Base-by-base conservation (phyloP, 257 asterid genomes). In the Solanum rostratum region DNA sequence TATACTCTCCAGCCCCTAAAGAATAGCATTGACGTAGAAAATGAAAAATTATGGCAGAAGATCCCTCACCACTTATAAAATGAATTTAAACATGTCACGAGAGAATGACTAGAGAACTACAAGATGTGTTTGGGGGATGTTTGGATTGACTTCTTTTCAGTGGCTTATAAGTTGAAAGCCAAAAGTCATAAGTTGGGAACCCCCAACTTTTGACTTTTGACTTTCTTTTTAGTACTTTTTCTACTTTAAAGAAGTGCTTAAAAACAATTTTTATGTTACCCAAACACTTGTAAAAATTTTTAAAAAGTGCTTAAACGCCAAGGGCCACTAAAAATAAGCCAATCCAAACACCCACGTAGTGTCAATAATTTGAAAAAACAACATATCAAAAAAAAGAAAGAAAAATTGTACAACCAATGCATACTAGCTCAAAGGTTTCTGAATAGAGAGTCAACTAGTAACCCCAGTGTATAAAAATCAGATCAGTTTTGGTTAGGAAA, bases 1-100 rank as follows among this genome's bases (percentile, higher is more conserved):
- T 94, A 96, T 19, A 94, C 98, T 88, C 99, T 91, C 98, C 97
- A 96, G 6, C 98, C 98, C 94, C 99, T 96, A 79, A 10, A 49
- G n/a, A 45, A 27, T 27, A 9, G 6, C 8, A 16, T 71, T 0
- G 33, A 71, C 29, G 13, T 7, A 8, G 39, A 76, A 76, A 24
- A 76, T 16, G 45, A 50, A 2, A 49, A 15, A 49, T 76, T 19
- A 49, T 27, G 14, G 41, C 24, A 74, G 39, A 45, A 74, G 0
- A n/a, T 15, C 22, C 43, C 59, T 46, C 60, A 3, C 41, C 81
- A 74, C 60, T 70, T 46, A 1, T 2, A 46, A 74, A 46, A 22
- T 74, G 24, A 4, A 74, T 46, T 7, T 74, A 24, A 76, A 76
- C 45, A 46, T 76, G 81, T 14, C 43, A 15, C 13, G 11, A 49